Conservation (phyloP, 306 rosid species). For the Gastrolobium villosum region DNA sequence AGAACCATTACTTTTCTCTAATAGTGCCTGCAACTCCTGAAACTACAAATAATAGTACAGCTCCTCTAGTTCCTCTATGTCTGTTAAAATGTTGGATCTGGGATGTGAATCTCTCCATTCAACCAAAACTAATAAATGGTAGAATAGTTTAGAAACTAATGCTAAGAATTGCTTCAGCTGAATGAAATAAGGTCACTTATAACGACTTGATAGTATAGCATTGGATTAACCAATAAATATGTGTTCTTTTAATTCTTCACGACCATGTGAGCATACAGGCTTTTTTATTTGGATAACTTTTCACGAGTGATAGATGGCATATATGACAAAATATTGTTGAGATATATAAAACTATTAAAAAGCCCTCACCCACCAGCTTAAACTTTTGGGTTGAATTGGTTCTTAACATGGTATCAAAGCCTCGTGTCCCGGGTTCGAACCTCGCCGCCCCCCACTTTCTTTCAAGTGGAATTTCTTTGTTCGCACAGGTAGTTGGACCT, state of each 20-base stretch:
- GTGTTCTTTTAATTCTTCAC: not conserved
- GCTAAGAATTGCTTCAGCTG: not conserved
- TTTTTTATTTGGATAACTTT: not conserved
- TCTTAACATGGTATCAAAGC: too few species aligned
- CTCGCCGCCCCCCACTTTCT: too few species aligned
- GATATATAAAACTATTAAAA: too few species aligned
- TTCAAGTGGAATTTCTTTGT: too few species aligned
- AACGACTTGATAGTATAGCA: slow-evolving; percentile 17
- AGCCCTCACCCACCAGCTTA: too few species aligned
- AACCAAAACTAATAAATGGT: not conserved
- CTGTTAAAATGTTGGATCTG: slow-evolving; percentile 3
- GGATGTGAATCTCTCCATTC: too few species aligned
- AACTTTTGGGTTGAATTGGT: too few species aligned
- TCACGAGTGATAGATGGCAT: not conserved
- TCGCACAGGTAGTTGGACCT: too few species aligned
- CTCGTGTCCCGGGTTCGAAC: too few species aligned
- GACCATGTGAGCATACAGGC: not conserved
- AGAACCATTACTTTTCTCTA: not conserved
- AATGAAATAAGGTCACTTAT: not conserved
- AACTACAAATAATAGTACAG: not conserved
- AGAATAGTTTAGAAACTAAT: not conserved
- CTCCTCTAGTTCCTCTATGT: not conserved
- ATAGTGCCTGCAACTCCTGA: not conserved
- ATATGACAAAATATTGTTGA: too few species aligned
- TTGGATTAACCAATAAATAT: not conserved